Base-by-base conservation (phyloP, 106 monocot species). In the Amphibolis antarctica region DNA sequence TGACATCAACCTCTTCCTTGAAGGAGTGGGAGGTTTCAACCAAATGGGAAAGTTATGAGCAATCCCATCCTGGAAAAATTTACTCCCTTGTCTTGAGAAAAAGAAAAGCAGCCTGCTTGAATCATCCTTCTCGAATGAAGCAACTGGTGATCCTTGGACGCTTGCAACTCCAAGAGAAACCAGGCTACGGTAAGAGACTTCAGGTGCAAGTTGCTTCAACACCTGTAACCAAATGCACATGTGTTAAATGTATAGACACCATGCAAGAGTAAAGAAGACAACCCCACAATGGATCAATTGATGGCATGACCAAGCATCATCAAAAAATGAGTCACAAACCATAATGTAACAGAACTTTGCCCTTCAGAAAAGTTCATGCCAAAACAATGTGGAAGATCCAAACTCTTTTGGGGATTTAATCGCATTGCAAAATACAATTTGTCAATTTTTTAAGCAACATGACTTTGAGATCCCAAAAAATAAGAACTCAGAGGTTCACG, bases 91-190 rank as follows among this genome's bases (percentile, higher is more conserved):
- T 67, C 59, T 75, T 46, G 54, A 58, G 65, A 78, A 78, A 71
- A 88, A 92, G 80, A 85, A 92, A 55, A 88, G 88, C 62, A 92
- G 80, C 26, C 88, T 79, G 42, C 85, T 79, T 67, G 92, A 84
- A 78, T 92, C 92, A 80, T 85, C 85, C 66, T 82, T 85, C 71
- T 92, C 92, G 69, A 92, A 92, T 55, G 92, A 77, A 56, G 92
- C 87, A 52, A 92, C 92, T 10, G 88, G 72, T 55, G 72, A 85
- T 0, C 92, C 88, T 51, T 88, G 88, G 71, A 85, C 74, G 53
- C 87, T 74, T 64, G 88, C 88, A 67, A 92, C 77, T 20, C 92
- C 92, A 66, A 92, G 85, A 17, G 85, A 42, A 46, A 88, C 82
- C 62, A 92, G 78, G 61, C 85, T 88, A 28, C 82, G 79, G 42